phyloP scores from a whole-genome alignment of 768 basidiomycete species.

The Chlorophyllum brunneum region DNA sequence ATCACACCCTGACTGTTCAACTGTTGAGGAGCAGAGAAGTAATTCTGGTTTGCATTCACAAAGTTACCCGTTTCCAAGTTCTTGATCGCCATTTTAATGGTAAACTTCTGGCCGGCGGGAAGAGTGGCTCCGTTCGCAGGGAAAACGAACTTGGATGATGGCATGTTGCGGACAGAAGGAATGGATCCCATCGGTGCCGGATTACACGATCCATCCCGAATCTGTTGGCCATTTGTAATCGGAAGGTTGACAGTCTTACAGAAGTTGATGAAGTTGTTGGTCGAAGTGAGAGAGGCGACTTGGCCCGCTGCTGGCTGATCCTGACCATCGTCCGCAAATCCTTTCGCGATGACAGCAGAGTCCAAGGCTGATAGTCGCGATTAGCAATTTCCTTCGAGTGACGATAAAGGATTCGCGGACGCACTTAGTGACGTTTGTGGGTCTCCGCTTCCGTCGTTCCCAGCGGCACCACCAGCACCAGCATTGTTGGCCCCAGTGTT shows the following conservation, averaged over 20 bases:
- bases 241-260: conserved; percentile 45
- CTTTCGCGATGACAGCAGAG: conserved; percentile 38
- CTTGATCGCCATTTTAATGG: conserved; percentile 43
- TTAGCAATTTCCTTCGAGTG: not conserved
- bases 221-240: conserved; percentile 53
- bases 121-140: conserved; percentile 45
- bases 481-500: conserved; percentile 12
- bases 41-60: conserved; percentile 48
- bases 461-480: conserved; percentile 4
- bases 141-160: conserved; percentile 44
- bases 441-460: conserved; percentile 22
- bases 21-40: conserved; percentile 56
- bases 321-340: conserved; percentile 50
- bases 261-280: conserved; percentile 66
- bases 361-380: conserved; percentile 34
- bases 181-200: conserved; percentile 58
- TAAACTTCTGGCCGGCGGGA: conserved; percentile 45
- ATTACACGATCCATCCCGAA: conserved; percentile 54
- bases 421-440: conserved; percentile 34
- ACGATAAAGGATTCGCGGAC: conserved; percentile 1
- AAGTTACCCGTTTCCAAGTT: conserved; percentile 51
- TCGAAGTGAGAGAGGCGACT: conserved; percentile 50
- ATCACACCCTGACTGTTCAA: conserved; percentile 48
- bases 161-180: conserved; percentile 41
- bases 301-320: conserved; percentile 37